Conservation (phyloP, 176 grass and related monocot species). For the Zizania latifolia region DNA sequence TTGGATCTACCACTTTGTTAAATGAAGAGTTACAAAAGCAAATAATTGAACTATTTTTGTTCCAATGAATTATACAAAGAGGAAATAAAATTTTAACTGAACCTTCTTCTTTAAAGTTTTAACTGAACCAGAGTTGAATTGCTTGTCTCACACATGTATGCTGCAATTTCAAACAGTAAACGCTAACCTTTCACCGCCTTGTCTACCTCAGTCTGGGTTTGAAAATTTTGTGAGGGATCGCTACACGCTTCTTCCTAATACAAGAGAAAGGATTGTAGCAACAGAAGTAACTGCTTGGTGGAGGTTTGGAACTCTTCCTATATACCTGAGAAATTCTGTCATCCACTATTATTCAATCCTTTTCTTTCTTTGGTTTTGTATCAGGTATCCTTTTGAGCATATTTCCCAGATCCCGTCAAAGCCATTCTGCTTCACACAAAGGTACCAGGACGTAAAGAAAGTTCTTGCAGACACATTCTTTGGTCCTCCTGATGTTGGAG, state of each 20-base stretch:
- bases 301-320: slow-evolving; percentile 44
- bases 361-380: background rate
- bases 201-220: slow-evolving; percentile 73
- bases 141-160: background rate
- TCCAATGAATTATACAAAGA: background rate
- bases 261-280: slow-evolving; percentile 86
- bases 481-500: slow-evolving; percentile 65
- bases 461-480: slow-evolving; percentile 80
- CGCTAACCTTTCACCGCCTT: background rate
- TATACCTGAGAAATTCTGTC: background rate
- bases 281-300: slow-evolving; percentile 93
- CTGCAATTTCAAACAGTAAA: background rate
- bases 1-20: background rate
- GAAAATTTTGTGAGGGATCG: slow-evolving; percentile 83
- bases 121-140: background rate
- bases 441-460: slow-evolving; percentile 76
- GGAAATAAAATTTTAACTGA: background rate
- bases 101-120: too few species aligned
- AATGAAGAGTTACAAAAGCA: background rate
- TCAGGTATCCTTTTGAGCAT: slow-evolving; percentile 67
- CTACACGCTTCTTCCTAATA: slow-evolving; percentile 86
- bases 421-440: slow-evolving; percentile 79
- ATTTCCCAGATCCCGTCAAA: slow-evolving; percentile 60
- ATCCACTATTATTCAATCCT: background rate
- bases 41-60: background rate